Conservation (phyloP, 1,284 basidiomycete genomes). For the Irpex lacteus region DNA sequence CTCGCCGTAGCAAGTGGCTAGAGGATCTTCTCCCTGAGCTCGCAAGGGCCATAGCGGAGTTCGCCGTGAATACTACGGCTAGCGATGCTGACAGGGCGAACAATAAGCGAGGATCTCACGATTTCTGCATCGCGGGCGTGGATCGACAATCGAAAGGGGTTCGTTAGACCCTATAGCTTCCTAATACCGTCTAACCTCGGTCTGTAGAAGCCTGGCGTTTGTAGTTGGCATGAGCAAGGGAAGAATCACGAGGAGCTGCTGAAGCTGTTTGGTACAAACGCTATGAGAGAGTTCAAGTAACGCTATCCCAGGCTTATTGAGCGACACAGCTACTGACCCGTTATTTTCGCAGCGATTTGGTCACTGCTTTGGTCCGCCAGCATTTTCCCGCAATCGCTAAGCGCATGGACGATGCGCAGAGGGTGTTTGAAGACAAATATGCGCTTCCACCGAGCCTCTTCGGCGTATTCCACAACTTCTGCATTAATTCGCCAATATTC, state of each 20-base stretch:
- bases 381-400: not conserved
- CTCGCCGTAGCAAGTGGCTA: not conserved
- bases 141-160: not conserved
- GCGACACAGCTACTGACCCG: not conserved
- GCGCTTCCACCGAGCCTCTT: not conserved
- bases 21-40: not conserved
- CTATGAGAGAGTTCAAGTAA: not conserved
- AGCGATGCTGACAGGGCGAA: not conserved
- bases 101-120: not conserved
- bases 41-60: not conserved
- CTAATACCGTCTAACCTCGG: not conserved
- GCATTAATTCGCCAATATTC: conserved; percentile 5
- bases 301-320: not conserved
- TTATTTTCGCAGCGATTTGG: not conserved
- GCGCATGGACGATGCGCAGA: not conserved
- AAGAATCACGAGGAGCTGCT: not conserved
- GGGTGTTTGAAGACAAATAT: not conserved
- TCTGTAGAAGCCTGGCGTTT: not conserved
- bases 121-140: not conserved
- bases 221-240: not conserved
- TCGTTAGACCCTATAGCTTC: not conserved
- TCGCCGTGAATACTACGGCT: not conserved
- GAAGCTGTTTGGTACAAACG: not conserved
- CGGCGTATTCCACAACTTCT: conserved; percentile 5
- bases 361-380: not conserved